Percentiles rank a stretch among this genome's conserved stretches.
These are phyloP conservation scores for Pythium biforme DNA, from an alignment of 352 stramenopile species.

Conservation along the genomic window DNA sequence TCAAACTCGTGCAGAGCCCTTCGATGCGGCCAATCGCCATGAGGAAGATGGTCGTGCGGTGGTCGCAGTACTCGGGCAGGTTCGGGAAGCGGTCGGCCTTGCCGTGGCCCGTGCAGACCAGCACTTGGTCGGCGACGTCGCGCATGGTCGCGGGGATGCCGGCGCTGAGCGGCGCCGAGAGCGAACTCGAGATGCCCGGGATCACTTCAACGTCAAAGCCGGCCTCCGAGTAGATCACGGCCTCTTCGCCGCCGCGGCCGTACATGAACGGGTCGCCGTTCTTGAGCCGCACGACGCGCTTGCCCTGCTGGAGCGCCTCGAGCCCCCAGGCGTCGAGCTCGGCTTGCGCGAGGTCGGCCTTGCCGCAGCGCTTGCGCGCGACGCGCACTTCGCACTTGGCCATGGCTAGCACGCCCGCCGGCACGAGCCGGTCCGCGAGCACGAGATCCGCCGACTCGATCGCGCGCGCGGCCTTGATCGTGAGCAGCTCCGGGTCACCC, in stretches of 20 bases:
- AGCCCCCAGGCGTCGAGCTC: conserved; percentile 94
- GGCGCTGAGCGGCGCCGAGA: conserved; percentile 91
- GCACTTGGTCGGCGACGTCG: conserved; percentile 92
- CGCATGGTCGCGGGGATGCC: conserved; percentile 96
- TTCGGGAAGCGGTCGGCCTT: conserved; percentile 90
- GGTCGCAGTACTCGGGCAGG: conserved; percentile 93
- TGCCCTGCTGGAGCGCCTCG: conserved; percentile 81
- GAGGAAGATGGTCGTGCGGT: conserved; percentile 97
- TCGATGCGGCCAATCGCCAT: conserved; percentile 95
- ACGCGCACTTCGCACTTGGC: conserved; percentile 89
- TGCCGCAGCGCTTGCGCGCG: conserved; percentile 94
- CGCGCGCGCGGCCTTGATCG: conserved; percentile 86
- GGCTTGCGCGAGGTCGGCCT: conserved; percentile 91
- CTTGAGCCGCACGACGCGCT: conserved; percentile 95
- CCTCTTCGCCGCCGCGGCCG: conserved; percentile 94
- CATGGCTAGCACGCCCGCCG: conserved; percentile 87
- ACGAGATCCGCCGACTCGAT: conserved; percentile 89
- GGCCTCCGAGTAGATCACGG: conserved; percentile 67
- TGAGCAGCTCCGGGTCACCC: conserved; percentile 94
- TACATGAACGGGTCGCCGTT: conserved; percentile 98
- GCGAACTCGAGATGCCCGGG: conserved; percentile 93
- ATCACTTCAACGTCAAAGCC: conserved; percentile 86
- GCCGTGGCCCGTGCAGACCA: conserved; percentile 93
- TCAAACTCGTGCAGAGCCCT: conserved; percentile 81
- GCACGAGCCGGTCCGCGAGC: conserved; percentile 94